A percentile compares a stretch with the other conserved stretches of the same genome.
Evolutionary conservation across 2,329 filamentous ascomycete species (phyloP).

Genomic region (Fusarium palustre): DNA sequence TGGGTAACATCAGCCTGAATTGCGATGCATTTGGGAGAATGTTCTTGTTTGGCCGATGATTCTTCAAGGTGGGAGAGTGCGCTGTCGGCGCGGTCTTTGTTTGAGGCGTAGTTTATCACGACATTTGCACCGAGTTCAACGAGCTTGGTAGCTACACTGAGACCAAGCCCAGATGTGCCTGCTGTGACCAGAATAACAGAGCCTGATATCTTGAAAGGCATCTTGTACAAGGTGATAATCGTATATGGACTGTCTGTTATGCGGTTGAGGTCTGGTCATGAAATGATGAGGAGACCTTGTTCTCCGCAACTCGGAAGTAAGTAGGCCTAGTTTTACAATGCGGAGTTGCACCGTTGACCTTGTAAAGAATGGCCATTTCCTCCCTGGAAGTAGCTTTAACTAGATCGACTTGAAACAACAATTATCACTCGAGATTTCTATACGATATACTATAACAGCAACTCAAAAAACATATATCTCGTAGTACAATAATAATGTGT

Average conservation of each 20-base stretch:
- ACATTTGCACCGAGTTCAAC: neutral
- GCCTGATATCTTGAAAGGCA: neutral
- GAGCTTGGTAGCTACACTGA: neutral
- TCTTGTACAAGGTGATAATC: neutral
- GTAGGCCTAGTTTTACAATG: neutral
- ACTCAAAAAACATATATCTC: neutral
- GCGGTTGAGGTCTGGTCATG: no score
- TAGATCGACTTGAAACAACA: neutral
- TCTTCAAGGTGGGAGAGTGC: neutral
- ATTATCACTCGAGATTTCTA: neutral
- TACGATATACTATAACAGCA: neutral
- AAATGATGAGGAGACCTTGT: neutral
- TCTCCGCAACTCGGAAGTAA: conserved; percentile 9
- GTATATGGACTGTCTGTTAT: neutral
- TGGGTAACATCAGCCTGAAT: neutral
- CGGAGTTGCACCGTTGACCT: neutral
- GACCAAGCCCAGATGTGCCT: conserved; percentile 8
- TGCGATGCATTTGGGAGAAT: neutral
- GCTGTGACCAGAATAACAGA: neutral
- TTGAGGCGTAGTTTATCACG: conserved; percentile 6
- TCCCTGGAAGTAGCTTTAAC: fast-evolving
- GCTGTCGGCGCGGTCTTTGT: neutral
- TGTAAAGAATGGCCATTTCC: fast-evolving
- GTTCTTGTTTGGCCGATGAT: fast-evolving
- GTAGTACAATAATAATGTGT: neutral